Base-by-base conservation (phyloP, 2,329 filamentous ascomycete species). In the Penicillium sp. region DNA sequence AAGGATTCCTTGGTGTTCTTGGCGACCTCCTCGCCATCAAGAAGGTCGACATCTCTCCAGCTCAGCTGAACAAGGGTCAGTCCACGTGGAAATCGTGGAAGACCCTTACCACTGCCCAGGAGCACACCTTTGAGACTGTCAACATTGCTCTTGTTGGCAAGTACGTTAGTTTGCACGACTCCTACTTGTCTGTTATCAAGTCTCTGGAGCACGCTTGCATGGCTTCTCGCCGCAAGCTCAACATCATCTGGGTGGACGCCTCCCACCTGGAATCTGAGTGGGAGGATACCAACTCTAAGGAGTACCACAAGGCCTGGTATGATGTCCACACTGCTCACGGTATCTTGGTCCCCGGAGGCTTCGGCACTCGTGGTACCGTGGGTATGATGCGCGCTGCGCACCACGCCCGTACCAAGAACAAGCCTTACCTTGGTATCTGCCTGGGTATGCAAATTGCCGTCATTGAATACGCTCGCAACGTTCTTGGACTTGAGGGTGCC, bases 391-490 rank as follows among this genome's bases (percentile, higher is more conserved):
- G 84, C 50, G 89, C 88, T 7, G 88, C 89, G 11, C 87, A 87
- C 60, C 96, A 89, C 86, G 92, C 93, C 3, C 87, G 93, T 50
- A 88, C 89, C 63, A 86, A 90, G 65, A 86, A 87, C 57, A 84
- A 84, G 4, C 92, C 92, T 2, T 97, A 88, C 75, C 81, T 97
- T 1, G 93, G 94, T 55, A 89, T 97, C 59, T 97, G 92, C 71
- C 79, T 97, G 24, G 92, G 91, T 54, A 91, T 96, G 86, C 94
- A 97, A 72, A 83, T 96, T 46, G 92, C 93, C 16, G 91, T 96
- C 43, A 89, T 97, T 63, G 92, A 97, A 73, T 90, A 85, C 63
- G 91, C 92, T 1, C 86, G 91, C 39, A 86, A 90, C 60, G 78
- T 92, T 1, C 89, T 86, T 74, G 83, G 83, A 21, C 80, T 91